Evolutionary conservation across 2,329 filamentous ascomycete genomes (phyloP).

Genomic region (Aureobasidium pullulans): DNA sequence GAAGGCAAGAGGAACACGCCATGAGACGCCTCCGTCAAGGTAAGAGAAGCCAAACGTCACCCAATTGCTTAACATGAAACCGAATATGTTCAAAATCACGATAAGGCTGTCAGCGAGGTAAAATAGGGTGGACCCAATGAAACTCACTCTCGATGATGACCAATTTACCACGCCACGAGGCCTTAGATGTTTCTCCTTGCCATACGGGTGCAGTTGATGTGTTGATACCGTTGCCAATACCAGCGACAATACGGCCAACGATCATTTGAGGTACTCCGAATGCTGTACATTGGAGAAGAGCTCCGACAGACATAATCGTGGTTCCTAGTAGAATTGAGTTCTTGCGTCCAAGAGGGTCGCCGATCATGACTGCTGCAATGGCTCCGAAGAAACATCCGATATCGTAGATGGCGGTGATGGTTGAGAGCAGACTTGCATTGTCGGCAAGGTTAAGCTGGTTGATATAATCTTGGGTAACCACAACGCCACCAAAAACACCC

Average conservation of each 20-base stretch:
- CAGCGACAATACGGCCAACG: conserved; percentile 40
- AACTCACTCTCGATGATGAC: conserved; percentile 24
- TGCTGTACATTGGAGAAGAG: conserved; percentile 41
- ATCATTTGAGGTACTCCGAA: conserved; percentile 43
- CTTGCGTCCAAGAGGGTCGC: conserved; percentile 44
- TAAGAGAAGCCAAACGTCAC: conserved; percentile 38
- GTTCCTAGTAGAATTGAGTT: conserved; percentile 42
- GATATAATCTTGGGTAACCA: conserved; percentile 48
- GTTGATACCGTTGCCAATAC: conserved; percentile 47
- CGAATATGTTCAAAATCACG: conserved; percentile 44
- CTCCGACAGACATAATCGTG: conserved; percentile 42
- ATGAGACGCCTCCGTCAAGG: conserved; percentile 33
- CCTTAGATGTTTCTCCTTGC: conserved; percentile 44
- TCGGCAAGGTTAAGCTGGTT: conserved; percentile 37
- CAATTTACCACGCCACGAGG: conserved; percentile 31
- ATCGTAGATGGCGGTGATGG: conserved; percentile 52
- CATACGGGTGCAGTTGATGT: conserved; percentile 41
- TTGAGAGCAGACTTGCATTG: conserved; percentile 24
- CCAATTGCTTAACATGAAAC: conserved; percentile 39
- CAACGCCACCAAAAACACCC: conserved; percentile 49
- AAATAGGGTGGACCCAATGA: not conserved
- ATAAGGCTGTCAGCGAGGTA: conserved; percentile 10
- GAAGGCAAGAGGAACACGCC: conserved; percentile 41
- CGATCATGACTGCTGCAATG: conserved; percentile 41
- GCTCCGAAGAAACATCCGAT: conserved; percentile 56